Percentiles rank a stretch among this genome's conserved stretches.
Conservation (phyloP, 495 filamentous ascomycete species). For the Daldinia concentrica region DNA sequence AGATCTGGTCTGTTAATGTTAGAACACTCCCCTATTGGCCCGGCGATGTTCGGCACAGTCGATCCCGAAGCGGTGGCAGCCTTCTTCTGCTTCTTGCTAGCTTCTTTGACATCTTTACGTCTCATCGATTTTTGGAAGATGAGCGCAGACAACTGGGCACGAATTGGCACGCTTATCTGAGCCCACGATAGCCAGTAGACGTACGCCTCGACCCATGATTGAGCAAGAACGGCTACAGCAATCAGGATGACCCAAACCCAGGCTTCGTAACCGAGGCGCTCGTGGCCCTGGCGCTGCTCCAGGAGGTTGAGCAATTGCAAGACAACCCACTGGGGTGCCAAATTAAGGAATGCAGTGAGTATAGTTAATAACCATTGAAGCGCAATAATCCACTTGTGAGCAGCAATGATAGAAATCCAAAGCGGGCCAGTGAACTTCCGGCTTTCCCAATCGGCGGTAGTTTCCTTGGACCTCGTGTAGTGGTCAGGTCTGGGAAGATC, state of each 20-base stretch:
- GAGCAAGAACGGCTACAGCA: slow-evolving; percentile 63
- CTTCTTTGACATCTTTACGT: slow-evolving; percentile 77
- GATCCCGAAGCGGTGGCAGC: slow-evolving; percentile 28
- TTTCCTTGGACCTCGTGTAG: slow-evolving; percentile 56
- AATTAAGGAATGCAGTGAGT: slow-evolving; percentile 64
- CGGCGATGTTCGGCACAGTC: slow-evolving; percentile 35
- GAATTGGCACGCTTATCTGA: slow-evolving; percentile 69
- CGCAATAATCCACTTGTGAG: slow-evolving; percentile 62
- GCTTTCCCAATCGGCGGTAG: slow-evolving; percentile 61
- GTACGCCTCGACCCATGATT: slow-evolving; percentile 68
- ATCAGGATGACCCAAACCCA: slow-evolving; percentile 77
- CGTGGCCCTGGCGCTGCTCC: slow-evolving; percentile 63
- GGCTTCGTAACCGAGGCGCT: slow-evolving; percentile 54
- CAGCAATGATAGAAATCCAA: slow-evolving; percentile 67
- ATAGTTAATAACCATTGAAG: slow-evolving; percentile 66
- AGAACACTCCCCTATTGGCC: slow-evolving; percentile 42
- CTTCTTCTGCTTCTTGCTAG: slow-evolving; percentile 52
- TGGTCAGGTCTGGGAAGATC: slow-evolving; percentile 68
- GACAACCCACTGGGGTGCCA: slow-evolving; percentile 75
- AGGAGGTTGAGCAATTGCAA: slow-evolving; percentile 69
- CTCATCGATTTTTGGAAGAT: slow-evolving; percentile 83
- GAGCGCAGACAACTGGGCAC: slow-evolving; percentile 73
- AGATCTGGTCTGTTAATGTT: slow-evolving; percentile 35
- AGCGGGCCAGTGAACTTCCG: slow-evolving; percentile 61
- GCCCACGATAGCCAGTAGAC: slow-evolving; percentile 73